Evolutionary conservation across 768 basidiomycete species (phyloP), one percentile per base, ranked within the genome.

Genomic region (Suillus weaverae): DNA sequence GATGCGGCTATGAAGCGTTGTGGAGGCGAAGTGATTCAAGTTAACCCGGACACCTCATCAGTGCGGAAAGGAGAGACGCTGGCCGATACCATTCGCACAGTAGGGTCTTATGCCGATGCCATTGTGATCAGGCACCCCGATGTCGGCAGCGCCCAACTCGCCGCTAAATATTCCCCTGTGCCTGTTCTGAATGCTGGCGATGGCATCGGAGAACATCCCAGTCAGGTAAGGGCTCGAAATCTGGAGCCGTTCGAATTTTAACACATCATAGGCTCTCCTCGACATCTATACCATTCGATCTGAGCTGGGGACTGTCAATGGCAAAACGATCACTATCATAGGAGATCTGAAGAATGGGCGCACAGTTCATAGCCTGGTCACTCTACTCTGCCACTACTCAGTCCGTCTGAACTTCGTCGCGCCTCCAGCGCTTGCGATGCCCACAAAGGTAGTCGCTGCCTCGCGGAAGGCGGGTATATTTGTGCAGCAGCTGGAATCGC

Each of bases 1-100:
- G 97, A 99, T 74, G 91, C 97, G 3, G 97, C 97, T 13, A 99
- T 99, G 97, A 97, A 97, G 77, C 88, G 97, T 59, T 95, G 95
- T 71, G 97, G 97, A 33, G 97, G 97, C 22, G 88, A 96, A 71
- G 97, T 98, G 44, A 89, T 97, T n/a, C 85, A 90, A 63, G 85
- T 98, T 63, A 85, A 85, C 48, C 86, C 86, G 3, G 92, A 94
- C 61, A 83, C 84, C 2, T 96, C 95, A 4, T 97, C 95, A 0
- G 94, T 97, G 51, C 81, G 84, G 69, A 99, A 99, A 80, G 97
- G 97, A 43, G 97, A 99, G 80, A 90, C 87, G 0, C 79, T 99
- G 48, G 87, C 93, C 22, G 97, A 99, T 74, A 99, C 97, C 0
- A 84, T 99, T 70, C 86, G 97, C 59, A 97, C 97, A 0, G 83